A percentile compares a stretch with the other conserved stretches of the same genome.
These are phyloP conservation scores for Sarcomyxa edulis DNA, from an alignment of 768 basidiomycete species.

Conservation along the genomic window DNA sequence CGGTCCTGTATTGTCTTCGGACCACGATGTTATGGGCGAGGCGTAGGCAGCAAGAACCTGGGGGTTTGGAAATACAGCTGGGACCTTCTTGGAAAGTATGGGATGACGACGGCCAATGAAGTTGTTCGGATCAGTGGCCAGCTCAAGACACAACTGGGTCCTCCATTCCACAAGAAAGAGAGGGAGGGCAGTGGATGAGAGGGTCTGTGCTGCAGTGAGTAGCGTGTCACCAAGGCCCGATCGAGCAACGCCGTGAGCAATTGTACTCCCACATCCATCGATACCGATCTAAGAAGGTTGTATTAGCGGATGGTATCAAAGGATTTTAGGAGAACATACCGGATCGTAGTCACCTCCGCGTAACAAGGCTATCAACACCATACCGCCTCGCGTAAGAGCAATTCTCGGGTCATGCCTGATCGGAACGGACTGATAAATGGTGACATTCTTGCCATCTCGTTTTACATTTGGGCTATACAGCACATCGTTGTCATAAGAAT, in stretches of 20 bases:
- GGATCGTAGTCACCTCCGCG: constrained; percentile 1
- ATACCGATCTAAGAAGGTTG: constrained; percentile 14
- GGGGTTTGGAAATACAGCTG: constrained; percentile 24
- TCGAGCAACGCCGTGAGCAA: neutral
- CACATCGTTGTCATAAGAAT: constrained; percentile 25
- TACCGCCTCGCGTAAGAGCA: neutral
- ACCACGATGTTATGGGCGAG: constrained; percentile 21
- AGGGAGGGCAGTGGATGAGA: constrained; percentile 1
- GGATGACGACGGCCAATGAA: constrained; percentile 17
- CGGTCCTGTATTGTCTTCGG: neutral
- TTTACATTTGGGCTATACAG: constrained; percentile 10
- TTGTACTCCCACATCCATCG: constrained; percentile 11
- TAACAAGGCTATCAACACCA: neutral
- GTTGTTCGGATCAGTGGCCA: constrained; percentile 8
- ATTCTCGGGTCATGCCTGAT: neutral
- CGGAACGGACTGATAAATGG: no score
- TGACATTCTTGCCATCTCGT: constrained; percentile 8
- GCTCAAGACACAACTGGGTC: neutral
- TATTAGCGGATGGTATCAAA: no score
- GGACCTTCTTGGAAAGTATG: constrained; percentile 19
- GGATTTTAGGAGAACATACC: no score
- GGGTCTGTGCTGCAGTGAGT: constrained; percentile 15
- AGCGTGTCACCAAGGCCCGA: constrained; percentile 27
- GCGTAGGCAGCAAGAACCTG: constrained; percentile 32
- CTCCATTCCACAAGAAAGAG: constrained; percentile 7